Conservation (phyloP, 305 asterid species). For the Rubia balearica region DNA sequence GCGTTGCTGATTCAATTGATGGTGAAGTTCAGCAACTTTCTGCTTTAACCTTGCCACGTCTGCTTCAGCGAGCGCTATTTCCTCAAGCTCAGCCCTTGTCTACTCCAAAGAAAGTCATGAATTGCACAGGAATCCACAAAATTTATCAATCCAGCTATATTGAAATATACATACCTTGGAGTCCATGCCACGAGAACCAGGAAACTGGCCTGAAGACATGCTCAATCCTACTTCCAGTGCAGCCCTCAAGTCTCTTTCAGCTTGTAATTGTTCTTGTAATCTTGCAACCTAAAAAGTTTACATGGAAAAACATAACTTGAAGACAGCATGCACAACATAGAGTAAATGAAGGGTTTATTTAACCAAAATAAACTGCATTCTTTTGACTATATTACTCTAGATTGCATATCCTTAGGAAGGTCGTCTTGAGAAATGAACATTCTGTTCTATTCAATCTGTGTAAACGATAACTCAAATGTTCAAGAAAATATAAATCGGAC, state of each 20-base stretch:
- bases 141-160: constrained; percentile 8
- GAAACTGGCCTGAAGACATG: constrained; percentile 85
- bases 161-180: constrained; percentile 55
- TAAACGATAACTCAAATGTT: background rate
- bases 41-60: constrained; percentile 92
- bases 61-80: constrained; percentile 98
- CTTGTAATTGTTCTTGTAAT: constrained; percentile 98
- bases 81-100: constrained; percentile 98
- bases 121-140: background rate
- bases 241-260: constrained; percentile 94
- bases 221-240: constrained; percentile 94
- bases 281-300: constrained; percentile 58
- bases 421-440: background rate
- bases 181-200: constrained; percentile 86
- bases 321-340: background rate
- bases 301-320: background rate
- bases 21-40: constrained; percentile 91
- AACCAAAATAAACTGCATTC: background rate
- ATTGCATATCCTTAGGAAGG: background rate
- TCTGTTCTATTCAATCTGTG: background rate
- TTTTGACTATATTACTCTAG: background rate
- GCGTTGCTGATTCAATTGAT: constrained; percentile 92
- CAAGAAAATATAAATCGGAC: background rate
- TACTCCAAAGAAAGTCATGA: constrained; percentile 24
- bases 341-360: background rate